Conservation (phyloP, 768 basidiomycete species). For the Pholiota conissans region DNA sequence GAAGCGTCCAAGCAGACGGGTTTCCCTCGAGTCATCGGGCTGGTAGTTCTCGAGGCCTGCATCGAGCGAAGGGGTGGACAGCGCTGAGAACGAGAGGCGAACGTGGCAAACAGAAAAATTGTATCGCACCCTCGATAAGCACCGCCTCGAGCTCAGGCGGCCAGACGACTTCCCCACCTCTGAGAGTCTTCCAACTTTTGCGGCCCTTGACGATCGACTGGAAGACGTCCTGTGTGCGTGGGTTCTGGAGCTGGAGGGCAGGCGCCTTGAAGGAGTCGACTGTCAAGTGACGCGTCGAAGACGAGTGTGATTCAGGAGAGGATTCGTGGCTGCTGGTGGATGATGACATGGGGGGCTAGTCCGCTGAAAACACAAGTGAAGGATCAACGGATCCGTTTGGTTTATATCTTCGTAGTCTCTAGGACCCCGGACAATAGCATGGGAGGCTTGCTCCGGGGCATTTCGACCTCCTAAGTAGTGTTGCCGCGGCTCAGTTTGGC, state of each 20-base stretch:
- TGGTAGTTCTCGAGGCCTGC: conserved; percentile 71
- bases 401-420: conserved; percentile 31
- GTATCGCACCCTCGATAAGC: conserved; percentile 71
- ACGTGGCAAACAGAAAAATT: not conserved
- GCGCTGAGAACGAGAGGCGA: not conserved
- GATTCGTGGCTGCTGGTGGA: conserved; percentile 18
- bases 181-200: conserved; percentile 75
- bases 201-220: conserved; percentile 65
- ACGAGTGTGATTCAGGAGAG: conserved; percentile 16
- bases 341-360: conserved; percentile 21
- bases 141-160: conserved; percentile 78
- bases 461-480: too few species aligned
- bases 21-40: conserved; percentile 73
- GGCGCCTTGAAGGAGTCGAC: conserved; percentile 26
- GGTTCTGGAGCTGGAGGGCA: conserved; percentile 29
- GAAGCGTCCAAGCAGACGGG: conserved; percentile 70
- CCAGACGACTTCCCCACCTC: conserved; percentile 78
- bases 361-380: conserved; percentile 20
- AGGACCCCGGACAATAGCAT: too few species aligned
- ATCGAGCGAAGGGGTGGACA: too few species aligned
- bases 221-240: conserved; percentile 57
- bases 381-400: conserved; percentile 21
- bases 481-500: too few species aligned
- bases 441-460: too few species aligned
- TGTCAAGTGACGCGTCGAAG: conserved; percentile 19